Conservation (phyloP, 768 basidiomycete species). For the Lyophyllum shimeji region DNA sequence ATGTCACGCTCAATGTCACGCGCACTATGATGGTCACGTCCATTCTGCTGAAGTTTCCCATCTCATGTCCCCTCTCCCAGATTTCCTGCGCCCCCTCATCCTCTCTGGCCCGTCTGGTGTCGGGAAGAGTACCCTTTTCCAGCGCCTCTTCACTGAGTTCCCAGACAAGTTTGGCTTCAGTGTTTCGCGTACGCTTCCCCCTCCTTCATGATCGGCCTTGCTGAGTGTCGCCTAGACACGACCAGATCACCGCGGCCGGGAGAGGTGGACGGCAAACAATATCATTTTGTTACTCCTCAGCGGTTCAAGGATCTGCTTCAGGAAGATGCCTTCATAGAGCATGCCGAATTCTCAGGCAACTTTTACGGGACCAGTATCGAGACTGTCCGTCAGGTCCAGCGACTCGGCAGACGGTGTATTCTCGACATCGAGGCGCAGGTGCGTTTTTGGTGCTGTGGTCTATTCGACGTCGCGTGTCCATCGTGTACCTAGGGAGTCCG, state of each 20-base stretch:
- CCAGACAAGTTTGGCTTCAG: slow-evolving; percentile 91
- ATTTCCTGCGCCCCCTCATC: slow-evolving; percentile 74
- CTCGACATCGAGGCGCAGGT: slow-evolving; percentile 97
- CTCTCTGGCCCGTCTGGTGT: slow-evolving; percentile 92
- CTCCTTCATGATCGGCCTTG: slow-evolving; percentile 12
- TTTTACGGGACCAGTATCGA: slow-evolving; percentile 89
- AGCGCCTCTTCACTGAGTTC: slow-evolving; percentile 74
- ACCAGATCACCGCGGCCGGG: slow-evolving; percentile 83
- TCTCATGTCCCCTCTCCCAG: slow-evolving; percentile 23
- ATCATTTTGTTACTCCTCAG: slow-evolving; percentile 79
- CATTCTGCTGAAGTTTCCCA: background rate
- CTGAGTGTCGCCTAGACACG: slow-evolving; percentile 60
- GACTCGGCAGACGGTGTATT: slow-evolving; percentile 78
- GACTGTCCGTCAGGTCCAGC: slow-evolving; percentile 68
- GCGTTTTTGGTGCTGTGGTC: slow-evolving; percentile 20
- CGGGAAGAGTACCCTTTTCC: slow-evolving; percentile 90
- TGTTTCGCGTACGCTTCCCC: slow-evolving; percentile 69
- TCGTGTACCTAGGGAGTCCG: slow-evolving; percentile 71
- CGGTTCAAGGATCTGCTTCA: slow-evolving; percentile 69
- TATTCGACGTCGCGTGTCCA: slow-evolving; percentile 11
- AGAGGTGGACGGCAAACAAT: slow-evolving; percentile 80
- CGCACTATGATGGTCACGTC: background rate
- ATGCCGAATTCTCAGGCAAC: slow-evolving; percentile 92
- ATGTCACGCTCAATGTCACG: slow-evolving; percentile 4
- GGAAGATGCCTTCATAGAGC: slow-evolving; percentile 84